phyloP scores from a whole-genome alignment of 2,329 filamentous ascomycete species.

The Pyricularia sp. region DNA sequence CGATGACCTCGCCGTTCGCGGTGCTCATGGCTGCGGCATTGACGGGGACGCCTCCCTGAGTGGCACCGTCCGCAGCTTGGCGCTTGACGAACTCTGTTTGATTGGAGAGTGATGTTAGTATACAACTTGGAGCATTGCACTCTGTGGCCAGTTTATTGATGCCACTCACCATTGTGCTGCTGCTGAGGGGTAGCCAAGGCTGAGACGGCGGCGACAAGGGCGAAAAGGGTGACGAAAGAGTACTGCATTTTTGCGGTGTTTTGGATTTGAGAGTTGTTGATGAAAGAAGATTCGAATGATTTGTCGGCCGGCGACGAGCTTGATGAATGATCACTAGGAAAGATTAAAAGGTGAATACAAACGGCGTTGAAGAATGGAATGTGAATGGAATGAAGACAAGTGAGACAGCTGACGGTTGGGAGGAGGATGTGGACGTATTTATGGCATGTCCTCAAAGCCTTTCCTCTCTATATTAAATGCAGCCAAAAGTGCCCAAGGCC shows the following conservation, averaged over 20 bases:
- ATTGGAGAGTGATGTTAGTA: constrained; percentile 6
- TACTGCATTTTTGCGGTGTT: constrained; percentile 41
- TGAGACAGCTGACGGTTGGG: background rate
- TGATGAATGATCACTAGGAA: constrained; percentile 17
- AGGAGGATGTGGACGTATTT: constrained; percentile 6
- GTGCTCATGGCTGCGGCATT: constrained; percentile 36
- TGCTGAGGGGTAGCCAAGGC: constrained; percentile 4
- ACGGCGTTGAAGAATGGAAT: constrained; percentile 10
- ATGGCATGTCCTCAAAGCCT: constrained; percentile 7
- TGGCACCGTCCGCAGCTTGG: constrained; percentile 12
- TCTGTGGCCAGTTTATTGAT: background rate
- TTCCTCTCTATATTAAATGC: background rate
- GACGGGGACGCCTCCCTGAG: constrained; percentile 20
- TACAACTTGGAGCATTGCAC: background rate
- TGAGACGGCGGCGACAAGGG: constrained; percentile 33
- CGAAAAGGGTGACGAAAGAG: constrained; percentile 35
- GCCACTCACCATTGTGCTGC: constrained; percentile 15
- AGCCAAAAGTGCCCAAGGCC: background rate
- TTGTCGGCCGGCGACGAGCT: constrained; percentile 44
- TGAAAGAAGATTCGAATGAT: constrained; percentile 12
- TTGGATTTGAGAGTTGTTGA: constrained; percentile 9
- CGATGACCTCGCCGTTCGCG: constrained; percentile 31
- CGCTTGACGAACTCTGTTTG: constrained; percentile 24
- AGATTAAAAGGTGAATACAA: constrained; percentile 16
- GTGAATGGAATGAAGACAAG: constrained; percentile 8